Evolutionary conservation across 768 basidiomycete species (phyloP).

Genomic region (Chalciporus piperatus): DNA sequence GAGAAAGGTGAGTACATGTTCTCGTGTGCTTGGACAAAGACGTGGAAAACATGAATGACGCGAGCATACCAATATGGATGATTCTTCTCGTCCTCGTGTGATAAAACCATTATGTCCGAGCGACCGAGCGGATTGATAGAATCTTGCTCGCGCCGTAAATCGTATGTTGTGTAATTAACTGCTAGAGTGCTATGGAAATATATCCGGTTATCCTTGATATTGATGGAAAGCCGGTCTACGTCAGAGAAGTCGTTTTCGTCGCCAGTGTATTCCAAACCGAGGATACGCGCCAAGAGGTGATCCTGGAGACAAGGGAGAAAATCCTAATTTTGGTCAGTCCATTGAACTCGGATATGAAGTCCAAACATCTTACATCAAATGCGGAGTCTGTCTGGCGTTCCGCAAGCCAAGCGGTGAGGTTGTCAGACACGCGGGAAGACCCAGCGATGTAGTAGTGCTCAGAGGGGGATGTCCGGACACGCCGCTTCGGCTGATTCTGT

Average conservation of each 20-base stretch:
- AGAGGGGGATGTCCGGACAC: background rate
- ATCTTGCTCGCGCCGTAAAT: slow-evolving; percentile 33
- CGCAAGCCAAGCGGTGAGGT: slow-evolving; percentile 11
- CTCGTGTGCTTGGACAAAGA: background rate
- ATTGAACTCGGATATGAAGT: too few relatives aligned
- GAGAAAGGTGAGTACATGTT: background rate
- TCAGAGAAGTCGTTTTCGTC: slow-evolving; percentile 25
- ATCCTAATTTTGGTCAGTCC: too few relatives aligned
- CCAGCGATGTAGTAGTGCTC: slow-evolving; percentile 24
- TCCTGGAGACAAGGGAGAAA: slow-evolving; percentile 18
- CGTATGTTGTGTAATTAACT: slow-evolving; percentile 29
- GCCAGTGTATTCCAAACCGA: slow-evolving; percentile 9
- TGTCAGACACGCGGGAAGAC: background rate
- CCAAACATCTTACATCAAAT: slow-evolving; percentile 10
- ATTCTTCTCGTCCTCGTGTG: slow-evolving; percentile 21
- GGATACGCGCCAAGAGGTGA: slow-evolving; percentile 16
- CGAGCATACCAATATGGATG: slow-evolving; percentile 41
- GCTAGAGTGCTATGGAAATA: slow-evolving; percentile 21
- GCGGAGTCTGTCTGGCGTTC: slow-evolving; percentile 23
- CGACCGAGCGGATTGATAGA: slow-evolving; percentile 34
- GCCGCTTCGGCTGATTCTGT: background rate
- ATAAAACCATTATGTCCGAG: slow-evolving; percentile 36
- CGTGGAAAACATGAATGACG: slow-evolving; percentile 16
- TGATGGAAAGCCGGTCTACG: slow-evolving; percentile 20
- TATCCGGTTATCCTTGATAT: slow-evolving; percentile 17